These are phyloP conservation scores for Fusarium bulbicola DNA, from an alignment of 2,329 filamentous ascomycete species.

Conservation along the genomic window DNA sequence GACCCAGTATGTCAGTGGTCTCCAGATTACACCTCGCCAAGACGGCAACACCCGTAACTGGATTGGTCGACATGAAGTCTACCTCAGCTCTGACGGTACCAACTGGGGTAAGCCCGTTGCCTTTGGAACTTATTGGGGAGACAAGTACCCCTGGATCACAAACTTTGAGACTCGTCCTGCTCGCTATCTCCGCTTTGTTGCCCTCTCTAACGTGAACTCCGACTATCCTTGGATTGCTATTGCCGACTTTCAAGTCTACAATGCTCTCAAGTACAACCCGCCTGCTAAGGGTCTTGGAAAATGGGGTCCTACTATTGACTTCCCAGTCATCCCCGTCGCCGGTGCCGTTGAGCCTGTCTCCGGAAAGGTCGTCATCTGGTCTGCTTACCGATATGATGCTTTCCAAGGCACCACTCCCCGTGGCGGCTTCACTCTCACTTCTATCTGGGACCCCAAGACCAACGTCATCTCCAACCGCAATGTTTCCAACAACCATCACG, in stretches of 20 bases:
- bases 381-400: slow-evolving; percentile 29
- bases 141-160: slow-evolving; percentile 23
- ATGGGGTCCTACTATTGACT: slow-evolving; percentile 33
- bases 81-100: slow-evolving; percentile 27
- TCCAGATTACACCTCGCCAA: slow-evolving; percentile 26
- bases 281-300: slow-evolving; percentile 20
- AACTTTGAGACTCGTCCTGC: slow-evolving; percentile 36
- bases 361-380: slow-evolving; percentile 33
- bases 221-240: slow-evolving; percentile 31
- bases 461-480: slow-evolving; percentile 27
- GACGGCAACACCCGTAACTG: slow-evolving; percentile 22
- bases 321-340: slow-evolving; percentile 33
- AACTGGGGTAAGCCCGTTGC: slow-evolving; percentile 30
- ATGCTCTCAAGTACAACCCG: slow-evolving; percentile 24
- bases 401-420: slow-evolving; percentile 25
- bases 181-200: slow-evolving; percentile 31
- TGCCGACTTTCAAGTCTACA: slow-evolving; percentile 28
- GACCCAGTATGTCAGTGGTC: slow-evolving; percentile 25
- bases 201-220: slow-evolving; percentile 11
- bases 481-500: slow-evolving; percentile 56
- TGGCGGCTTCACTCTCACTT: slow-evolving; percentile 31
- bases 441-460: slow-evolving; percentile 29
- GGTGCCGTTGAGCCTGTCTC: slow-evolving; percentile 31
- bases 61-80: slow-evolving; percentile 26
- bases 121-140: slow-evolving; percentile 31